Base-by-base conservation (phyloP, 192 early-diverging fungal genomes). In the Gamsiella multidivaricata region DNA sequence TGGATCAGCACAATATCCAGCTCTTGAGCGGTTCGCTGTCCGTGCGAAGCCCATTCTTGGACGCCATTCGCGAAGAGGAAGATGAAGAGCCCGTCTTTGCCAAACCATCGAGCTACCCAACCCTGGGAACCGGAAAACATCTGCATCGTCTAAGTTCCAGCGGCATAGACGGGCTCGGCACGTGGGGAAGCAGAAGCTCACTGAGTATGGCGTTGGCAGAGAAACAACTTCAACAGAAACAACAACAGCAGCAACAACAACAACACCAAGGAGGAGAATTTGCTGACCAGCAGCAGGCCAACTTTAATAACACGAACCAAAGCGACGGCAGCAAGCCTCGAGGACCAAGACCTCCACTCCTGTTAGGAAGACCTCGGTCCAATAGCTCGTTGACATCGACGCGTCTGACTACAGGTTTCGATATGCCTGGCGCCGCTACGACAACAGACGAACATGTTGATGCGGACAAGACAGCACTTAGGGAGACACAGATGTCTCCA, bases 51-150 rank as follows among this genome's bases (percentile, higher is more conserved):
- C 74, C 74, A 2, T 78, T 78, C 25, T 32, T 78, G 32, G 74
- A 78, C 45, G 74, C 65, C 11, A 78, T 78, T 32, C 74, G 74
- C 9, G 74, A 78, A 52, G 74, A 78, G 36, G 74, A 78, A 15
- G 74, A 78, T n/a, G 74, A 78, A 26, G 74, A 69, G 23, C 74
- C 74, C 3, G 65, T 54, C 1, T 69, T 78, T 31, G 55, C 74
- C 41, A 78, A 78, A n/a, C 74, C 74, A 0, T 78, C 74, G 2
- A 78, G 74, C 41, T 78, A 78, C 41, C 74, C 74, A 52, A 78
- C 46, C 49, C 55, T 78, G 0, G 66, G 66, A 2, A 49, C 53
- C 9, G 65, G 65, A 20, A 23, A 49, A 20, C 67, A 63, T 49
- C 26, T 69, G 10, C 67, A 78, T 3, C 52, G 74, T 5, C 50